phyloP scores from a whole-genome alignment of 2,329 filamentous ascomycete genomes.

The Arthrocladium fulminans region DNA sequence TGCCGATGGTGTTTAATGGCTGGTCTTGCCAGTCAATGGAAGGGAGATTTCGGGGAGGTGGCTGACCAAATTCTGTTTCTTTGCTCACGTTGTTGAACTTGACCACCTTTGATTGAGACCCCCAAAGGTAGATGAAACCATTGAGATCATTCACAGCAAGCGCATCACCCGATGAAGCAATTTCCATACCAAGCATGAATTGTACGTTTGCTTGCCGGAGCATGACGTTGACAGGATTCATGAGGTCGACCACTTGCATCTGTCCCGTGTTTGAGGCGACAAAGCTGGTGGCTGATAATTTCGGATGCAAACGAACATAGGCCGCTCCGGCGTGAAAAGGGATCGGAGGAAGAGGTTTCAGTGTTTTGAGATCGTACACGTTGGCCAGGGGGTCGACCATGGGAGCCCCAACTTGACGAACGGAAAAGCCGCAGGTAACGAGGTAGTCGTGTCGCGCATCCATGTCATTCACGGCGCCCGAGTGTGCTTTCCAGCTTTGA shows the following conservation, averaged over 20 bases:
- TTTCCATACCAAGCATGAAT: slow-evolving; percentile 70
- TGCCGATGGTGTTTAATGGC: slow-evolving; percentile 75
- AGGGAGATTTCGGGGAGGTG: slow-evolving; percentile 50
- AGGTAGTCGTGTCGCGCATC: slow-evolving; percentile 92
- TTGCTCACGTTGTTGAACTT: slow-evolving; percentile 76
- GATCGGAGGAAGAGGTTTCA: slow-evolving; percentile 79
- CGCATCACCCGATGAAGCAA: slow-evolving; percentile 80
- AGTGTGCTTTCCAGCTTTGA: slow-evolving; percentile 85
- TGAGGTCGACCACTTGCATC: slow-evolving; percentile 89
- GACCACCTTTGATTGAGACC: slow-evolving; percentile 72
- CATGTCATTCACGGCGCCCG: slow-evolving; percentile 87
- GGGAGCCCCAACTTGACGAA: slow-evolving; percentile 66
- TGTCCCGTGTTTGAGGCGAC: slow-evolving; percentile 87
- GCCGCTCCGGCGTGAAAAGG: slow-evolving; percentile 87
- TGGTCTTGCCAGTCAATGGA: slow-evolving; percentile 63
- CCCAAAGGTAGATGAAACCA: slow-evolving; percentile 76
- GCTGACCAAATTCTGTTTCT: slow-evolving; percentile 67
- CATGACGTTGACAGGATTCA: slow-evolving; percentile 83
- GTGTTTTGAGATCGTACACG: slow-evolving; percentile 88
- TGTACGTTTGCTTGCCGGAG: slow-evolving; percentile 73
- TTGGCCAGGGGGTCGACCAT: slow-evolving; percentile 90
- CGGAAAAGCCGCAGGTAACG: slow-evolving; percentile 87
- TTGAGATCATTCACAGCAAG: slow-evolving; percentile 72
- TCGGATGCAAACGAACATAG: slow-evolving; percentile 91
- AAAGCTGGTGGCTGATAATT: slow-evolving; percentile 89